Conservation (phyloP, 2,329 filamentous ascomycete species). For the Orbilia javanica region DNA sequence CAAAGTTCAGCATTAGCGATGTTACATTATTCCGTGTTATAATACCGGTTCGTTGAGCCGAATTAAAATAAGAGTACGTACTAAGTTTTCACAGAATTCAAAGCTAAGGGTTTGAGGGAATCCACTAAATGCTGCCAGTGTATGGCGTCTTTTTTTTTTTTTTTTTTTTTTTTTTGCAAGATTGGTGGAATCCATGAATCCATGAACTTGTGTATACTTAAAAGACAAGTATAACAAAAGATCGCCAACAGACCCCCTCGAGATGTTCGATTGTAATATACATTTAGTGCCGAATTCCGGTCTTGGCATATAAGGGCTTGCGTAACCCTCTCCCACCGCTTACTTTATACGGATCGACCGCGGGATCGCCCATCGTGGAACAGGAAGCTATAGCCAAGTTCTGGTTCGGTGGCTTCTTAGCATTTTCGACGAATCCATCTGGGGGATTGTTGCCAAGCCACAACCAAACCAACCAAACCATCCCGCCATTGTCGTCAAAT, state of each 20-base stretch:
- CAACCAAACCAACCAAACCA: not conserved
- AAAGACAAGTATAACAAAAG: not conserved
- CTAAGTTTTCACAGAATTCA: not conserved
- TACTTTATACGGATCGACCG: conserved; percentile 25
- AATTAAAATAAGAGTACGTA: no score
- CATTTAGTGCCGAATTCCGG: conserved; percentile 30
- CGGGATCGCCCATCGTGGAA: conserved; percentile 14
- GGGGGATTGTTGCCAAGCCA: not conserved
- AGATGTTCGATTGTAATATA: not conserved
- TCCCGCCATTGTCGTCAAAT: conserved; percentile 1
- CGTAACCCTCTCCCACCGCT: conserved; percentile 32
- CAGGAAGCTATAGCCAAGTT: conserved; percentile 36
- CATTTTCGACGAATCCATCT: conserved; percentile 14
- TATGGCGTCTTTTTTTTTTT: no score
- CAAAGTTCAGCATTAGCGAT: not conserved
- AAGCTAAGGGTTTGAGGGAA: no score
- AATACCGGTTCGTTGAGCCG: not conserved
- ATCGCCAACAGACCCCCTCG: not conserved
- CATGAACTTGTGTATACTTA: not conserved
- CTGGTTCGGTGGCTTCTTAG: conserved; percentile 16
- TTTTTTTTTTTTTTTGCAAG: no score
- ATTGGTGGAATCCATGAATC: not conserved
- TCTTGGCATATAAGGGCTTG: conserved; percentile 39
- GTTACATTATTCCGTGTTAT: conserved; percentile 2
- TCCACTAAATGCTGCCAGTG: no score